Base-by-base conservation (phyloP, 345 rosid genomes). In the Sisymbrium altissimum region DNA sequence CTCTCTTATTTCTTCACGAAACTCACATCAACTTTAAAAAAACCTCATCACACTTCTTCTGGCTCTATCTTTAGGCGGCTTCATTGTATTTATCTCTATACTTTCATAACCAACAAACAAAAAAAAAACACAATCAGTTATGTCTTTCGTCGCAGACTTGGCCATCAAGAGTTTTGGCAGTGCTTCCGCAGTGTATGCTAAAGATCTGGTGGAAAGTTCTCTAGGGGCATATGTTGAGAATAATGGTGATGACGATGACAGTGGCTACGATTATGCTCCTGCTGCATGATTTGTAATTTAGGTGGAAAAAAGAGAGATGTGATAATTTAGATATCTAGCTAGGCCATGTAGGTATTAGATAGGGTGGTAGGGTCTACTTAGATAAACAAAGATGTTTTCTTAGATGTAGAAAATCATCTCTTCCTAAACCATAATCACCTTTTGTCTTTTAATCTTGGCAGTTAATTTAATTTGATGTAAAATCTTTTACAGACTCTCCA, bases 231-330 rank as follows among this genome's bases (percentile, higher is more conserved):
- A 43, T 54, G 19, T 3, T 3, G 77, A 73, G 45, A 64, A 73
- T 54, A 71, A 57, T 13, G 77, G 77, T 14, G 77, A 73, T 19
- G 77, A 73, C 9, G 77, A 73, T 7, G 77, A 73, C 18, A 41
- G 57, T 73, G 64, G 36, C 30, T 73, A 53, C 4, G 77, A 73
- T 64, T 64, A 73, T 54, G 70, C 77, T 64, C 77, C 70, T 14
- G 77, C 70, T 38, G 77, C 70, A 9, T 74, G 72, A 74, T 38
- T 54, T 58, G 25, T 14, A 58, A 44, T 9, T 10, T 57, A 57
- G 13, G 23, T 12, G 35, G 11, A 23, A 45, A 58, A 6, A 3
- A 29, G 15, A 9, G 32, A 33, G 5, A 33, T 45, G 36, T 9
- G 36, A 36, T 45, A 33, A 3, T 19, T 44, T 33, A 70, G 57